phyloP scores from a whole-genome alignment of 768 basidiomycete species.

The Obba rivulosa region DNA sequence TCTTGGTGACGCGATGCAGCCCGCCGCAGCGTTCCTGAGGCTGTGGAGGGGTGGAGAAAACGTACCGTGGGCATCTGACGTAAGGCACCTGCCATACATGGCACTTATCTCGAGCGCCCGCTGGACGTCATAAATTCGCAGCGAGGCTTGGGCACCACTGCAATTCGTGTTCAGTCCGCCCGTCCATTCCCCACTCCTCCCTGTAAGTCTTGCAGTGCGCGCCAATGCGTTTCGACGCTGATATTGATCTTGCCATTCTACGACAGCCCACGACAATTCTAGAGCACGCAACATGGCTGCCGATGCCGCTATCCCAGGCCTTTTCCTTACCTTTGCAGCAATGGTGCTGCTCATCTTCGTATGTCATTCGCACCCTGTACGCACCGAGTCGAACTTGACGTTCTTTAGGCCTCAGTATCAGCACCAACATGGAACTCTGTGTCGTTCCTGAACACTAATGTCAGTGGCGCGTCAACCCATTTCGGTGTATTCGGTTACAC shows the following conservation, averaged over 20 bases:
- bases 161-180: background rate
- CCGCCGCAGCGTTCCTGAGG: too few species aligned
- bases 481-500: slow-evolving; percentile 82
- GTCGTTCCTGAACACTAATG: slow-evolving; percentile 57
- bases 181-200: background rate
- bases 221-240: background rate
- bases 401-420: slow-evolving; percentile 58
- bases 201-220: background rate
- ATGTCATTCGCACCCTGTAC: slow-evolving; percentile 20
- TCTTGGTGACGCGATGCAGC: too few species aligned
- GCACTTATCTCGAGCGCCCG: background rate
- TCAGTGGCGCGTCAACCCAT: slow-evolving; percentile 32
- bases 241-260: background rate
- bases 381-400: background rate
- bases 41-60: too few species aligned
- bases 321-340: slow-evolving; percentile 69
- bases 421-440: slow-evolving; percentile 69
- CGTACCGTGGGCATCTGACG: too few species aligned
- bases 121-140: slow-evolving; percentile 5
- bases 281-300: slow-evolving; percentile 35
- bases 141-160: background rate
- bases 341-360: slow-evolving; percentile 68
- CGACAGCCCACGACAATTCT: slow-evolving; percentile 11
- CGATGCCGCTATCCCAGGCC: slow-evolving; percentile 59
- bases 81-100: background rate